These are phyloP conservation scores for Colletotrichum horii DNA, from an alignment of 2,329 filamentous ascomycete species.

Conservation along the genomic window DNA sequence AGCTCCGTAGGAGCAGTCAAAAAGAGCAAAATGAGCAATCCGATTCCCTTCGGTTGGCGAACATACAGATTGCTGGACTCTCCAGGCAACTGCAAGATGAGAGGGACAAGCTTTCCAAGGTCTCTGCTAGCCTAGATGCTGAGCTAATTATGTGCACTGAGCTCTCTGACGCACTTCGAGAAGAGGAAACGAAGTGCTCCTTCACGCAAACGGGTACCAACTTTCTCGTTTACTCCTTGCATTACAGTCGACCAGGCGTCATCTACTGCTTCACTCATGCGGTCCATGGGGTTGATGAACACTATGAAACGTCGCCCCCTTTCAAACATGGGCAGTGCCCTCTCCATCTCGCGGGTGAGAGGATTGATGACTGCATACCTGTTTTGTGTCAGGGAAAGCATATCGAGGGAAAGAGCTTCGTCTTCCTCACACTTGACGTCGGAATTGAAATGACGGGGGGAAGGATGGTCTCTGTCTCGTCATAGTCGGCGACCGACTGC, in stretches of 20 bases:
- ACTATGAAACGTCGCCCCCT: neutral
- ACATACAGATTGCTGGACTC: fast-evolving
- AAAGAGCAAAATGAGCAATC: fast-evolving
- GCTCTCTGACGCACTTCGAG: neutral
- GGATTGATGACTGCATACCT: neutral
- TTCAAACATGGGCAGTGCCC: neutral
- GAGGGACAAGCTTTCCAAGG: too few species aligned
- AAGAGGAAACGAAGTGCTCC: neutral
- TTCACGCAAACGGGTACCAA: fast-evolving
- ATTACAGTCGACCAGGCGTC: fast-evolving
- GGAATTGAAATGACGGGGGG: neutral
- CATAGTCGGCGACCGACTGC: neutral
- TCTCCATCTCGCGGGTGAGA: neutral
- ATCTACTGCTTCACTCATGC: neutral
- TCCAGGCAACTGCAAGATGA: neutral
- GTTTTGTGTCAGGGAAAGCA: neutral
- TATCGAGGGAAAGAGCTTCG: neutral
- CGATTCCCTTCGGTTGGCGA: fast-evolving
- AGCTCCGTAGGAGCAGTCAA: fast-evolving
- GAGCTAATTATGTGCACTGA: neutral
- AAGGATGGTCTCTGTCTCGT: neutral
- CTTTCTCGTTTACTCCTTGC: neutral
- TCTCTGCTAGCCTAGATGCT: too few species aligned
- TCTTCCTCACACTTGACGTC: neutral
- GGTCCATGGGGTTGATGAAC: neutral